phyloP scores from a whole-genome alignment of 495 filamentous ascomycete genomes.

The Schizothecium vesticola region DNA sequence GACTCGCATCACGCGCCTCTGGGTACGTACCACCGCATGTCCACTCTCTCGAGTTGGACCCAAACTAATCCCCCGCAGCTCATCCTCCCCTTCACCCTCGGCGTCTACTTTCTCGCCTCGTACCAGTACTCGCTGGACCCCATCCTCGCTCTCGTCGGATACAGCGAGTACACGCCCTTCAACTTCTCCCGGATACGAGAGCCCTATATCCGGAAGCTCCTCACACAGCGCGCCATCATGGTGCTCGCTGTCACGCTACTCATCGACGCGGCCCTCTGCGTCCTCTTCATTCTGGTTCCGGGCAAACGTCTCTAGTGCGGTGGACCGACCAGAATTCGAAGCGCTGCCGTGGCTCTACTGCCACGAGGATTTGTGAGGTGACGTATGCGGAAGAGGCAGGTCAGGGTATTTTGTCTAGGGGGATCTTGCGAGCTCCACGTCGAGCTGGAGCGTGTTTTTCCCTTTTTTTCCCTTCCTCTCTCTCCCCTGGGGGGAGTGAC shows the following conservation, averaged over 20 bases:
- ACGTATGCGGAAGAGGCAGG: background rate
- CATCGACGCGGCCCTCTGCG: constrained; percentile 67
- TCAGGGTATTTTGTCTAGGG: too few relatives aligned
- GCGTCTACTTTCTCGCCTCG: constrained; percentile 77
- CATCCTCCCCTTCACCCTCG: constrained; percentile 88
- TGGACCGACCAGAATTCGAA: background rate
- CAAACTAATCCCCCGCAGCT: constrained; percentile 51
- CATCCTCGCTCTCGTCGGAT: constrained; percentile 77
- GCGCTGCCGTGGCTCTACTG: background rate
- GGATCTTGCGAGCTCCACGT: too few relatives aligned
- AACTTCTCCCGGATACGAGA: constrained; percentile 80
- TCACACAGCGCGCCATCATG: constrained; percentile 74
- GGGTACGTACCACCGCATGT: constrained; percentile 53
- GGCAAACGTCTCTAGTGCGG: constrained; percentile 66
- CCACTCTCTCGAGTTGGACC: background rate
- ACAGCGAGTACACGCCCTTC: constrained; percentile 93
- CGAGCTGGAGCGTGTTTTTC: background rate
- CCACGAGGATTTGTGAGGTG: background rate
- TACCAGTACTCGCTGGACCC: constrained; percentile 96
- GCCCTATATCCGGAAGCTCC: constrained; percentile 77
- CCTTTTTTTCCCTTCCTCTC: background rate
- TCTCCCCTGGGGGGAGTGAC: background rate
- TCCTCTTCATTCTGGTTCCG: constrained; percentile 88
- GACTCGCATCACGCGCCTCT: constrained; percentile 65
- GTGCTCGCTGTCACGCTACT: constrained; percentile 66